Base-by-base conservation (phyloP, 2,329 filamentous ascomycete genomes). In the Acephala macrosclerotiorum region DNA sequence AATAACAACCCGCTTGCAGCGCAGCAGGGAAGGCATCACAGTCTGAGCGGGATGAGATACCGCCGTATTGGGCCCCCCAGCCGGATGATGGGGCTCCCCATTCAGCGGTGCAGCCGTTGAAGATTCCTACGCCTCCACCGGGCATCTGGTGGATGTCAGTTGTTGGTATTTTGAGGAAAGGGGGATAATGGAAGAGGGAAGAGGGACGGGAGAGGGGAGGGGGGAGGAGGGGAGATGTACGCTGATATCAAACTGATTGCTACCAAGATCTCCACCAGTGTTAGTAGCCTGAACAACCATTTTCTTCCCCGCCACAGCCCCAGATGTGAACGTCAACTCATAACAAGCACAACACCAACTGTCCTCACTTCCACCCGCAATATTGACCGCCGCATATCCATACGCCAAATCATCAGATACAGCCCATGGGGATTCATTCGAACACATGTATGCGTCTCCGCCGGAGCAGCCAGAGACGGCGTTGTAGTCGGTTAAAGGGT, bases 331-430 rank as follows among this genome's bases (percentile, higher is more conserved):
- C 7, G 71, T 74, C 59, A 73, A 74, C 75, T 85, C 81, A 72
- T 89, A 90, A 77, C 88, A 90, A 61, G 84, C 84, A 74, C 89
- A 91, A 79, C 89, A 91, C 85, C 87, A 89, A 20, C 78, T 81
- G 1, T 80, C 78, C 75, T 91, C 88, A 2, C 79, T 83, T 55
- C 82, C 81, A 33, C 85, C 86, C 1, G 75, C 74, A 68, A 91
- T 81, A 61, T 79, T 82, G 14, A 86, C 87, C 12, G 88, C 88
- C 1, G 89, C 87, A 72, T 87, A 91, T n/a, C 89, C 89, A 72
- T 90, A 91, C 20, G 87, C 82, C 18, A 88, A 71, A 8, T 80
- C 79, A 65, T 86, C 82, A 74, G 83, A 85, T 68, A 89, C 80
- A 4, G 84, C 85, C 84, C 85, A 90, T 1, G 89, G 88, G 58